A percentile compares a stretch with the other conserved stretches of the same genome.
Conservation (phyloP, 1,284 basidiomycete genomes). For the Tilletia setariae region DNA sequence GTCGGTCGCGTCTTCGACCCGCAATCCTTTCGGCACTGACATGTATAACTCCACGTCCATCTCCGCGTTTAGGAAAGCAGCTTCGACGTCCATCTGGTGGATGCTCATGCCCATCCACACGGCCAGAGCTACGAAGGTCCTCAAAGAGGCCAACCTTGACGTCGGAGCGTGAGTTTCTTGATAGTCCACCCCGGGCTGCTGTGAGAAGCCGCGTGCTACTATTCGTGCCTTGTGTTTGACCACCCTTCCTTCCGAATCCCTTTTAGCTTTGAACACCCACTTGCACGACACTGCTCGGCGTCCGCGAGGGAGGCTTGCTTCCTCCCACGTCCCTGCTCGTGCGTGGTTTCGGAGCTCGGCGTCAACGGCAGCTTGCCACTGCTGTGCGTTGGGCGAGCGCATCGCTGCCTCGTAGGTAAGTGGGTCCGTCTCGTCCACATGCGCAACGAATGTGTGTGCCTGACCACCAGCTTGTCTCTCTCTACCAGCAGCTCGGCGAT, state of each 20-base stretch:
- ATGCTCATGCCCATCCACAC: neutral
- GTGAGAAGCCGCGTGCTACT: conserved; percentile 19
- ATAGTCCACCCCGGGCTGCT: conserved; percentile 17
- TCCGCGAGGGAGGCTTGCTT: neutral
- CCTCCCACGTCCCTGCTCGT: neutral
- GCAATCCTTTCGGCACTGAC: neutral
- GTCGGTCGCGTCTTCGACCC: neutral
- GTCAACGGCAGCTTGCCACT: neutral
- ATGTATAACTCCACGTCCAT: conserved; percentile 2
- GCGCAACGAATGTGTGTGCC: neutral
- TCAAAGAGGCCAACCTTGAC: neutral
- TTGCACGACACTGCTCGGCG: neutral
- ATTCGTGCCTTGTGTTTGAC: conserved; percentile 15
- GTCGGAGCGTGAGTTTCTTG: conserved; percentile 16
- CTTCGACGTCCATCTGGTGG: neutral
- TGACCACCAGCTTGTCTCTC: neutral
- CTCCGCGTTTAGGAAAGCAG: neutral
- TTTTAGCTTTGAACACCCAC: conserved; percentile 11
- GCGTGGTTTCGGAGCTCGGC: neutral
- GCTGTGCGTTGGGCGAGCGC: neutral
- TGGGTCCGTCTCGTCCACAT: neutral
- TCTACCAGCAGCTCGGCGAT: neutral
- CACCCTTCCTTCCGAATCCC: neutral
- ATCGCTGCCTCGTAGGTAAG: neutral
- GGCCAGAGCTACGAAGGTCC: conserved; percentile 6